These are phyloP conservation scores for Pseudogymnoascus sp. DNA, from an alignment of 2,329 filamentous ascomycete genomes.

Conservation along the genomic window DNA sequence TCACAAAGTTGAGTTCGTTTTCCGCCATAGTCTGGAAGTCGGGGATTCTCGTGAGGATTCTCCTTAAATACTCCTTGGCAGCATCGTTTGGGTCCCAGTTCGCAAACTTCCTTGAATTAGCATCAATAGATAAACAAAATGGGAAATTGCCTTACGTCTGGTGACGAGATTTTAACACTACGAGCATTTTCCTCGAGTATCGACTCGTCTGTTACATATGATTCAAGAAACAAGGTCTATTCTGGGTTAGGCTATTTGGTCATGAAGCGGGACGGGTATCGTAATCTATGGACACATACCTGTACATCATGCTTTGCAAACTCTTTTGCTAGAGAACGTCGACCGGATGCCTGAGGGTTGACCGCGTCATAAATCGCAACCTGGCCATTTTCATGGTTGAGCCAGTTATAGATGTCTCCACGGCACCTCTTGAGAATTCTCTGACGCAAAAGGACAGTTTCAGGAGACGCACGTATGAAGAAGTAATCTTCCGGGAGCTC, in stretches of 20 bases:
- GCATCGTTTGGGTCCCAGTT: constrained; percentile 90
- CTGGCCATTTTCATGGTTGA: constrained; percentile 95
- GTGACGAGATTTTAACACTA: constrained; percentile 95
- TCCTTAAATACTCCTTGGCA: constrained; percentile 79
- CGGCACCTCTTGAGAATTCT: constrained; percentile 97
- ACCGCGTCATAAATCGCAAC: constrained; percentile 98
- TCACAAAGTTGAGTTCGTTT: constrained; percentile 89
- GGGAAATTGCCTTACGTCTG: constrained; percentile 56
- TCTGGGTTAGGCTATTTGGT: constrained; percentile 1
- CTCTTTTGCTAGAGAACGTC: constrained; percentile 82
- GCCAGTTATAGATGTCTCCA: constrained; percentile 92
- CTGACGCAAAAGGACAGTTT: constrained; percentile 86
- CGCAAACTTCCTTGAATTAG: constrained; percentile 55
- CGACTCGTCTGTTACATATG: constrained; percentile 82
- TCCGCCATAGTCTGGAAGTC: constrained; percentile 97
- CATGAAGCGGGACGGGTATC: background rate
- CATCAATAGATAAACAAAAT: background rate
- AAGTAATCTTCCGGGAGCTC: constrained; percentile 96
- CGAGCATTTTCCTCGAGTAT: constrained; percentile 96
- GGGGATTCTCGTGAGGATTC: constrained; percentile 88
- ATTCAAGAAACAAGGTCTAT: constrained; percentile 95
- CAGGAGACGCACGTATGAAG: constrained; percentile 86
- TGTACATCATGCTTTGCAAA: constrained; percentile 97
- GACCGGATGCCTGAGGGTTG: constrained; percentile 77
- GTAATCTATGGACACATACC: constrained; percentile 37